Conservation (phyloP, 2,329 filamentous ascomycete species). For the Cladorrhinum sp. region DNA sequence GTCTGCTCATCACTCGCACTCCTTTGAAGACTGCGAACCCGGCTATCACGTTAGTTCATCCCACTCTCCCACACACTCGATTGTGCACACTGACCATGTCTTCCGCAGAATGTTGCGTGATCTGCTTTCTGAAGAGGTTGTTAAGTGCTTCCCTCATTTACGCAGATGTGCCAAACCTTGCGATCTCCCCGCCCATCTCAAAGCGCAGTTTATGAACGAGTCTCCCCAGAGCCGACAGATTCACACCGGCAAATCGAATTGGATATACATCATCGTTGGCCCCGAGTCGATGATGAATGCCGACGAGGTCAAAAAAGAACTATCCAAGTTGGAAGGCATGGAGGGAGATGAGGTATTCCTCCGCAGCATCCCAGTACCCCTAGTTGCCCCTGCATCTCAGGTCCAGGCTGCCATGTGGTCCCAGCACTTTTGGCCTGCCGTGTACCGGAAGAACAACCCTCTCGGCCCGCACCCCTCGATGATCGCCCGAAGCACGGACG, state of each 20-base stretch:
- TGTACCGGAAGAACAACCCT: slow-evolving; percentile 84
- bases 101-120: slow-evolving; percentile 50
- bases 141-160: slow-evolving; percentile 66
- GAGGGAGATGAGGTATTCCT: slow-evolving; percentile 53
- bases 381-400: slow-evolving; percentile 70
- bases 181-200: slow-evolving; percentile 65
- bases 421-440: slow-evolving; percentile 74
- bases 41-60: slow-evolving; percentile 62
- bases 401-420: slow-evolving; percentile 74
- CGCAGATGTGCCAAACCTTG: slow-evolving; percentile 71
- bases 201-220: slow-evolving; percentile 59
- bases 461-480: slow-evolving; percentile 79
- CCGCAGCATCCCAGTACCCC: slow-evolving; percentile 64
- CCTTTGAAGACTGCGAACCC: slow-evolving; percentile 69
- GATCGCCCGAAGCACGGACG: slow-evolving; percentile 65
- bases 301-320: slow-evolving; percentile 48
- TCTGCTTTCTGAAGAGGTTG: slow-evolving; percentile 57
- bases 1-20: slow-evolving; percentile 68
- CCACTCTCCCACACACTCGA: slow-evolving; percentile 1
- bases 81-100: slow-evolving; percentile 30
- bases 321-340: slow-evolving; percentile 50
- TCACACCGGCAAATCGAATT: slow-evolving; percentile 58
- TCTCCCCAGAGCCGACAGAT: slow-evolving; percentile 52
- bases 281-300: slow-evolving; percentile 50
- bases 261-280: slow-evolving; percentile 57